These are phyloP conservation scores for Funneliformis mosseae DNA, from an alignment of 192 early-diverging fungal species.

Conservation along the genomic window DNA sequence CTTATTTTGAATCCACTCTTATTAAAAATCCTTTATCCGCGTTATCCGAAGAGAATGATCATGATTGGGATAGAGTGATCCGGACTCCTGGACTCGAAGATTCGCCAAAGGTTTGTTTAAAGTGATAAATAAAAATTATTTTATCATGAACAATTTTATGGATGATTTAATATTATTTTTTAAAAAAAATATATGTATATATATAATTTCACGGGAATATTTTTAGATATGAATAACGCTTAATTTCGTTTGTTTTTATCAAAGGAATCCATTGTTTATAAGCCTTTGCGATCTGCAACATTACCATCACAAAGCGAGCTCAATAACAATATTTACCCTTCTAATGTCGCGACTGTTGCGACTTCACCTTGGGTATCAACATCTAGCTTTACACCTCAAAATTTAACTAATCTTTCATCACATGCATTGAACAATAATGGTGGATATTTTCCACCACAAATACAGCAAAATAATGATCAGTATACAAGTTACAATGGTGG, in stretches of 20 bases:
- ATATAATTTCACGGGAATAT: neutral
- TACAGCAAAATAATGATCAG: conserved; percentile 31
- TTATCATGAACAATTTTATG: conserved; percentile 4
- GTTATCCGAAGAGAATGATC: conserved; percentile 23
- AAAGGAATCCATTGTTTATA: conserved; percentile 36
- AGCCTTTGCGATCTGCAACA: conserved; percentile 27
- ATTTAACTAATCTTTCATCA: conserved; percentile 6
- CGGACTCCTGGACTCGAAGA: conserved; percentile 25
- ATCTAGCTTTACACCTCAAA: conserved; percentile 11
- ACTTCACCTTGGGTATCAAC: conserved; percentile 28
- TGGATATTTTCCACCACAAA: conserved; percentile 32
- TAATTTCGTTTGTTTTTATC: conserved; percentile 1
- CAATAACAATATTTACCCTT: conserved; percentile 21
- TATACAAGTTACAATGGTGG: conserved; percentile 23
- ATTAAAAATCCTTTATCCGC: conserved; percentile 26
- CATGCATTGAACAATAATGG: conserved; percentile 25
- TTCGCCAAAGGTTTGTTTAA: conserved; percentile 32
- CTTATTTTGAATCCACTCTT: neutral
- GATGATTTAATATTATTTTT: neutral
- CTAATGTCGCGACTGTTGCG: conserved; percentile 6
- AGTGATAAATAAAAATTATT: neutral
- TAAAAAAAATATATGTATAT: neutral
- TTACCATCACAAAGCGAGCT: conserved; percentile 28
- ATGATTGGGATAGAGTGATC: conserved; percentile 33
- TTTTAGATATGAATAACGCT: conserved; percentile 6